Evolutionary conservation across 257 asterid species (phyloP).

Genomic region (Ballota nigra): DNA sequence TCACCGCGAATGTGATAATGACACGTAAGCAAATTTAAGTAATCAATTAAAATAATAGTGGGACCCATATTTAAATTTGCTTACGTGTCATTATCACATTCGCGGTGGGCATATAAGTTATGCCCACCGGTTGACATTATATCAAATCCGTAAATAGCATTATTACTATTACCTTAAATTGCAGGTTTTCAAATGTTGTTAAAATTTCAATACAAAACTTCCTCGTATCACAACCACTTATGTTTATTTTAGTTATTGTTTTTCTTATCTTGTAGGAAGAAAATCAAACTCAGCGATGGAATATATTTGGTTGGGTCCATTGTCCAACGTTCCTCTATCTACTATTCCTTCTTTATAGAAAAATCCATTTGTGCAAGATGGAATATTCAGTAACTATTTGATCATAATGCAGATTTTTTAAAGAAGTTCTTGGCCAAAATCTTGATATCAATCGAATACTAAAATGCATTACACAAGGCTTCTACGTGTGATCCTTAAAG

Average conservation of each 20-base stretch:
- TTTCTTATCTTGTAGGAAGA: neutral
- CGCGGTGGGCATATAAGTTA: too few relatives aligned
- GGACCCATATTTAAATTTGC: too few relatives aligned
- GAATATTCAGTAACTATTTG: neutral
- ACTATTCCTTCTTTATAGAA: slow-evolving; percentile 12
- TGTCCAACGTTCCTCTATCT: slow-evolving; percentile 4
- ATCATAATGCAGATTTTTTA: neutral
- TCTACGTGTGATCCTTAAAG: neutral
- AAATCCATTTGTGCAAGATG: neutral
- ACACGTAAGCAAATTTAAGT: too few relatives aligned
- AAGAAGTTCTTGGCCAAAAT: neutral
- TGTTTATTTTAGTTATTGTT: neutral
- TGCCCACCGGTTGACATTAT: too few relatives aligned
- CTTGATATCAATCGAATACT: neutral
- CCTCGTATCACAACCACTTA: neutral
- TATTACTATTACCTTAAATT: too few relatives aligned
- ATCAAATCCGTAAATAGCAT: too few relatives aligned
- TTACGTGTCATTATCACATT: too few relatives aligned
- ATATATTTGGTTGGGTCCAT: neutral
- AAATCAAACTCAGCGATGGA: neutral
- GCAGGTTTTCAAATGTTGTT: too few relatives aligned
- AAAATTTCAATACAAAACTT: too few relatives aligned
- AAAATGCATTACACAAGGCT: neutral
- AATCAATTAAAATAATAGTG: too few relatives aligned
- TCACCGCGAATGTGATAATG: too few relatives aligned